Evolutionary conservation across 768 basidiomycete species (phyloP).

Genomic region (Amylocystis lapponica): DNA sequence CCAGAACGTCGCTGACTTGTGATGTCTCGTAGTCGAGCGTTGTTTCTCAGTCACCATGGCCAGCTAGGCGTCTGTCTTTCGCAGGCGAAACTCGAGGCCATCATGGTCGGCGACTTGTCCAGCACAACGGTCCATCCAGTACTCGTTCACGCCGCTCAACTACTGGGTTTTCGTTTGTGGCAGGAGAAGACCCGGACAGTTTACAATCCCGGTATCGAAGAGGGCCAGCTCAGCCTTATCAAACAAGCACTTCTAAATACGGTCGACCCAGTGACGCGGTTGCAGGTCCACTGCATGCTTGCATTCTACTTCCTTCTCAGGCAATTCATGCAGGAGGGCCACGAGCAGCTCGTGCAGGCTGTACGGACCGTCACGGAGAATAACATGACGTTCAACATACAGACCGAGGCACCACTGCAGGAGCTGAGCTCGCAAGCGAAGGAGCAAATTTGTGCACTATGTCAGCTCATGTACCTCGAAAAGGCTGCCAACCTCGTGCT

Average conservation of each 20-base stretch:
- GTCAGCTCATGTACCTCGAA: slow-evolving; percentile 20
- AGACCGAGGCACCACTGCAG: slow-evolving; percentile 5
- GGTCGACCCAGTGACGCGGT: slow-evolving; percentile 12
- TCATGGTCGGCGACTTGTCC: slow-evolving; percentile 17
- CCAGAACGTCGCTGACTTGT: not conserved
- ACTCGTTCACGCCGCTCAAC: slow-evolving; percentile 18
- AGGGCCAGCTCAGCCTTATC: slow-evolving; percentile 8
- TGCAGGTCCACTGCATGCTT: slow-evolving; percentile 18
- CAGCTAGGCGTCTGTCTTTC: slow-evolving; percentile 17
- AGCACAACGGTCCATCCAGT: slow-evolving; percentile 18
- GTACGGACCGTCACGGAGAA: slow-evolving; percentile 9
- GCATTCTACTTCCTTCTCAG: slow-evolving; percentile 16
- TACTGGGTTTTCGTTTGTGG: slow-evolving; percentile 19
- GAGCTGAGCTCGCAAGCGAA: slow-evolving; percentile 7
- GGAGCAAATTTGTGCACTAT: slow-evolving; percentile 17
- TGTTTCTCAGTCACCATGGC: slow-evolving; percentile 16
- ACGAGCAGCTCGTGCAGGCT: slow-evolving; percentile 13
- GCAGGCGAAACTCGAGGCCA: slow-evolving; percentile 16
- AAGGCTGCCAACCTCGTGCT: slow-evolving; percentile 16
- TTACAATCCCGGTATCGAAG: slow-evolving; percentile 7
- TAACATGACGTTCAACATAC: slow-evolving; percentile 8
- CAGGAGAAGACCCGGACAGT: slow-evolving; percentile 9
- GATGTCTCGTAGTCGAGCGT: slow-evolving; percentile 13
- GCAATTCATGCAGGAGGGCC: slow-evolving; percentile 14
- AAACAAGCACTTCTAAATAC: slow-evolving; percentile 5